Base-by-base conservation (phyloP, 305 asterid species). In the Solanum hybrid region DNA sequence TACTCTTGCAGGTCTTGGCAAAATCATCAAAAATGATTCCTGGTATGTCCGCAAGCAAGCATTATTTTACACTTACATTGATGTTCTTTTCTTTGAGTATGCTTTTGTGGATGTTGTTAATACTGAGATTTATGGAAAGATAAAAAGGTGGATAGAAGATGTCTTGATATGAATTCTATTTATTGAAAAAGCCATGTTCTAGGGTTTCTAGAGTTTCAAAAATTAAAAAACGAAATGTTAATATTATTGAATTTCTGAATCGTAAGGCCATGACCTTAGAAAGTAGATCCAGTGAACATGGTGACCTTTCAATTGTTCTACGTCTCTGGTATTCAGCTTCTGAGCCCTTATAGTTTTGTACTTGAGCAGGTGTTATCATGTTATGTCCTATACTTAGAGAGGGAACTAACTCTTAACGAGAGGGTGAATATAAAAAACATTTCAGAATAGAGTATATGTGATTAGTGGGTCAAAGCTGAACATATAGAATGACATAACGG, bases 21-120 rank as follows among this genome's bases (percentile, higher is more conserved):
- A 97, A 97, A 93, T 98, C 99, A 89, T 98, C 99, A n/a, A 98
- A 98, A 97, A 98, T 98, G 99, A 98, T 97, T 92, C 99, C 99
- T 88, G 99, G 99, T 98, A 91, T 85, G 88, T 85, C 77, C 16
- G 51, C 77, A 12, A 56, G 32, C 34, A 85, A 85, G 51, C 88
- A 85, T 22, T 64, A 51, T 46, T 56, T 32, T 35, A 34, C 11
- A 56, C 51, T 85, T 60, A 12, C 77, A 22, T 84, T 37, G 27
- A 84, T 51, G 31, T 85, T 85, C 51, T 60, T 85, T 60, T 64
- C 20, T 51, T 85, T 10, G 27, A 31, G 46, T 60, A 56, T 85
- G 77, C 12, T 32, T 85, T 32, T 32, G 46, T 31, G 32, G 24
- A 85, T 85, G 5, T 22, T 46, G 75, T 56, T 38, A 5, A 31